Evolutionary conservation across 2,329 filamentous ascomycete genomes (phyloP).

Genomic region (Hysterium pulicare): DNA sequence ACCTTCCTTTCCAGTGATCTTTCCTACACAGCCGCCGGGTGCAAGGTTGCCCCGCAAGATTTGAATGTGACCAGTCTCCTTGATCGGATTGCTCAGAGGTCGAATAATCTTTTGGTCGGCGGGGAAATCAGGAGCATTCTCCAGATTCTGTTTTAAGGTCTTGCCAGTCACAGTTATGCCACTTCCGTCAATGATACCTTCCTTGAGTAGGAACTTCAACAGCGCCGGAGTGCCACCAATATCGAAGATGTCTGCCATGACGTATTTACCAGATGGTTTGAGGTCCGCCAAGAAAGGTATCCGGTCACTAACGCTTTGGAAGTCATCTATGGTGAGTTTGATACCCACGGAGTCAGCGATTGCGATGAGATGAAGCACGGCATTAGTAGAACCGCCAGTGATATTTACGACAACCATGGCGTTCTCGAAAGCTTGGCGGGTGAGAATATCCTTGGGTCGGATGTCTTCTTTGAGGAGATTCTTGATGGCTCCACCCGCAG

Average conservation of each 20-base stretch:
- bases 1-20: slow-evolving; percentile 76
- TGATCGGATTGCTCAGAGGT: slow-evolving; percentile 66
- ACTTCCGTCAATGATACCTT: slow-evolving; percentile 48
- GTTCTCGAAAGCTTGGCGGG: slow-evolving; percentile 48
- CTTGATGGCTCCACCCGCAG: slow-evolving; percentile 49
- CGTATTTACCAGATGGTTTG: slow-evolving; percentile 52
- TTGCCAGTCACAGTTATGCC: slow-evolving; percentile 51
- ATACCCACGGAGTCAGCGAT: slow-evolving; percentile 50
- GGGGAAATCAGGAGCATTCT: slow-evolving; percentile 61
- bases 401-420: slow-evolving; percentile 52
- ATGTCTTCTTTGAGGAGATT: slow-evolving; percentile 52
- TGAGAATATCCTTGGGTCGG: slow-evolving; percentile 48
- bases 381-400: slow-evolving; percentile 51
- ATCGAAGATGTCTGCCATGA: slow-evolving; percentile 58
- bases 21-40: slow-evolving; percentile 67
- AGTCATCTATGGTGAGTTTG: slow-evolving; percentile 51
- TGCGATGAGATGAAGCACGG: slow-evolving; percentile 50
- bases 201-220: slow-evolving; percentile 49
- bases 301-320: slow-evolving; percentile 49
- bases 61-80: slow-evolving; percentile 68
- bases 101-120: slow-evolving; percentile 67
- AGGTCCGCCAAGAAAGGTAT: slow-evolving; percentile 51
- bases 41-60: slow-evolving; percentile 68
- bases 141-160: slow-evolving; percentile 49
- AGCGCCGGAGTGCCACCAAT: slow-evolving; percentile 51